Evolutionary conservation across 208 protist species (phyloP).

Genomic region (Spongospora subterranea): DNA sequence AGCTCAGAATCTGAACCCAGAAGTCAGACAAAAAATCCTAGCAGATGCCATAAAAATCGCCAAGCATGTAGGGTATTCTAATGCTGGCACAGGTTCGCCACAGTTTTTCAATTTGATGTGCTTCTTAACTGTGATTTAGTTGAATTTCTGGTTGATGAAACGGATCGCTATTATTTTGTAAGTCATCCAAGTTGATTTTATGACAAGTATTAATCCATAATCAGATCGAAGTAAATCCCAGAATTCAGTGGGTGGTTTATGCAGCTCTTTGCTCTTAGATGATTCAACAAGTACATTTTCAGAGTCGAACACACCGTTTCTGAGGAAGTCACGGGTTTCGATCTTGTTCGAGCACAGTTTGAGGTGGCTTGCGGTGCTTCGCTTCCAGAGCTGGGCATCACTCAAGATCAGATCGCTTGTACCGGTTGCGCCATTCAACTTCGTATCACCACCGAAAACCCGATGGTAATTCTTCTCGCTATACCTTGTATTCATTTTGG

Average conservation of each 20-base stretch:
- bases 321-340: slow-evolving; percentile 81
- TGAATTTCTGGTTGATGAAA: slow-evolving; percentile 75
- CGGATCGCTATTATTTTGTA: slow-evolving; percentile 53
- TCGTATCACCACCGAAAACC: slow-evolving; percentile 78
- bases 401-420: slow-evolving; percentile 63
- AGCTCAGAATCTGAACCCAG: slow-evolving; percentile 61
- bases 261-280: slow-evolving; percentile 2
- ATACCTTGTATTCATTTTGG: background rate
- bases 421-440: slow-evolving; percentile 68
- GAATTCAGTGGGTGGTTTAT: slow-evolving; percentile 25
- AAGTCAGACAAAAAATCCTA: slow-evolving; percentile 58
- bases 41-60: slow-evolving; percentile 69
- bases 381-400: slow-evolving; percentile 66
- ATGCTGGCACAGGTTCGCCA: slow-evolving; percentile 75
- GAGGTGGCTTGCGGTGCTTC: slow-evolving; percentile 61
- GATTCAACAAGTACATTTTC: slow-evolving; percentile 58
- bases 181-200: background rate
- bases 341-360: slow-evolving; percentile 76
- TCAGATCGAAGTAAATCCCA: slow-evolving; percentile 78
- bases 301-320: slow-evolving; percentile 82
- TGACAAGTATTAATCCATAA: slow-evolving; percentile 64
- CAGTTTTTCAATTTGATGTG: background rate
- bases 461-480: background rate
- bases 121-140: slow-evolving; percentile 7
- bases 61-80: slow-evolving; percentile 68